phyloP scores from a whole-genome alignment of 345 rosid genomes.

The Arabidopsis thaliana region DNA sequence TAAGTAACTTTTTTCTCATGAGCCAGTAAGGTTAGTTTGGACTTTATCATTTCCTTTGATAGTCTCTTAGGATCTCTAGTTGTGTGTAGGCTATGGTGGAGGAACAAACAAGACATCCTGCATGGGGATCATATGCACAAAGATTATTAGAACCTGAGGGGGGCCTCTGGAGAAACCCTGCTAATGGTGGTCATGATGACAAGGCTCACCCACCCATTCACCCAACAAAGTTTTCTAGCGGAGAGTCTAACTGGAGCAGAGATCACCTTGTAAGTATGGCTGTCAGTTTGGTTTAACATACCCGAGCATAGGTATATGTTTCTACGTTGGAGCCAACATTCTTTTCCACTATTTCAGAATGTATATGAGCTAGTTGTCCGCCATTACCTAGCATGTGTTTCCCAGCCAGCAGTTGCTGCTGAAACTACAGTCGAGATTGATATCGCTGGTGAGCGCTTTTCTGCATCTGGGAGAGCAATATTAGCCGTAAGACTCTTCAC shows the following conservation, averaged over 20 bases:
- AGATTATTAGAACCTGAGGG: slow-evolving; percentile 72
- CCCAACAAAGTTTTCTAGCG: slow-evolving; percentile 91
- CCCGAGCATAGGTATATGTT: slow-evolving; percentile 1
- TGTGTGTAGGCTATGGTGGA: slow-evolving; percentile 72
- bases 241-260: slow-evolving; percentile 84
- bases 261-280: slow-evolving; percentile 75
- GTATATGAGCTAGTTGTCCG: slow-evolving; percentile 95
- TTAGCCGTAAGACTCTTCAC: slow-evolving; percentile 69
- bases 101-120: slow-evolving; percentile 85
- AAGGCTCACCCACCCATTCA: slow-evolving; percentile 99
- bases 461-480: slow-evolving; percentile 89
- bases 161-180: slow-evolving; percentile 94
- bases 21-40: slow-evolving; percentile 16
- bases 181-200: slow-evolving; percentile 97
- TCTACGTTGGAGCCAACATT: neutral
- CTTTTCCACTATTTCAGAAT: slow-evolving; percentile 55
- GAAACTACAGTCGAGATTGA: slow-evolving; percentile 96
- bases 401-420: slow-evolving; percentile 96
- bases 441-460: slow-evolving; percentile 86
- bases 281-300: slow-evolving; percentile 29
- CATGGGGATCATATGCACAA: slow-evolving; percentile 93
- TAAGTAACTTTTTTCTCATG: slow-evolving; percentile 57
- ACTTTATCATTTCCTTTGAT: slow-evolving; percentile 21
- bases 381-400: slow-evolving; percentile 96
- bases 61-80: slow-evolving; percentile 39